Conservation (phyloP, 306 rosid species). For the Fagus crenata region DNA sequence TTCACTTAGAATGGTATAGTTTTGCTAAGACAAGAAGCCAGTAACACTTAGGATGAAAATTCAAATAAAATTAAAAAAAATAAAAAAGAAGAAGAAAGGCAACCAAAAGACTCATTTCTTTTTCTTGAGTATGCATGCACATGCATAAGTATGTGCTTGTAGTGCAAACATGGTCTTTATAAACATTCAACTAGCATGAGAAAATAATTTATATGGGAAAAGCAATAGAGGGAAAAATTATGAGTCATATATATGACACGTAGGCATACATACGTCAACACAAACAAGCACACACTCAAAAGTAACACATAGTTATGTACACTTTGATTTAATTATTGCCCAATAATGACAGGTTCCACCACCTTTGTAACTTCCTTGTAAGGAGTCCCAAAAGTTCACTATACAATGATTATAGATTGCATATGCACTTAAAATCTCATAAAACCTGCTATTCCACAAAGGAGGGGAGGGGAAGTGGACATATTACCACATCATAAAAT, state of each 20-base stretch:
- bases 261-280: no score
- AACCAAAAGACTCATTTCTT: background rate
- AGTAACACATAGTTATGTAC: background rate
- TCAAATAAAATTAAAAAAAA: no score
- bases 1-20: constrained; percentile 54
- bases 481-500: background rate
- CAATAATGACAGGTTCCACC: background rate
- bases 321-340: background rate
- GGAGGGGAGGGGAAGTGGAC: background rate
- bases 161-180: background rate
- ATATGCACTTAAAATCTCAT: background rate
- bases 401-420: background rate
- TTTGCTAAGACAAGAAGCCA: constrained; percentile 43
- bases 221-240: background rate
- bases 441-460: background rate
- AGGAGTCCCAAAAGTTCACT: background rate
- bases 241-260: background rate
- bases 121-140: background rate
- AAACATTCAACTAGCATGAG: background rate
- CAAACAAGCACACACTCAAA: no score
- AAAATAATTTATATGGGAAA: background rate
- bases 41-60: constrained; percentile 12
- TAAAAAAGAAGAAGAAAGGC: background rate
- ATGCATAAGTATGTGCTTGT: background rate
- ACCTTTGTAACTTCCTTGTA: background rate